These are phyloP conservation scores for Geotrichum reessii DNA, from an alignment of 1,139 yeast species.

Conservation along the genomic window DNA sequence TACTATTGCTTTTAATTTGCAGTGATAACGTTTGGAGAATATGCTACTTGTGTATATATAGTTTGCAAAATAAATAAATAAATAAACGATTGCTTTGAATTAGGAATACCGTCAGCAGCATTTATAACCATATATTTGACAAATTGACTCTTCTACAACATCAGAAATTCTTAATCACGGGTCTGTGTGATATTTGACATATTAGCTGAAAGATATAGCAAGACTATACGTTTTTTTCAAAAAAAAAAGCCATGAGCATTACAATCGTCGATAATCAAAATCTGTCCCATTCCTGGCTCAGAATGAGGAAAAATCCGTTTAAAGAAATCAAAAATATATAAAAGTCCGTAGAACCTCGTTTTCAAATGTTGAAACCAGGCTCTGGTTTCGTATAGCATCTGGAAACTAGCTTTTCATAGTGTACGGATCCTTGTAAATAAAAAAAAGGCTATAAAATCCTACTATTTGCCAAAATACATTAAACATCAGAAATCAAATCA, in stretches of 20 bases:
- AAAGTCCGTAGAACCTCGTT: constrained; percentile 48
- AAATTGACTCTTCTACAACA: too few relatives aligned
- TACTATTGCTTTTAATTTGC: too few relatives aligned
- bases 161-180: background rate
- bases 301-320: constrained; percentile 52
- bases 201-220: constrained; percentile 43
- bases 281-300: constrained; percentile 48
- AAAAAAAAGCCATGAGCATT: constrained; percentile 41
- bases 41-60: too few relatives aligned
- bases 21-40: too few relatives aligned
- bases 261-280: constrained; percentile 42
- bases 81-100: too few relatives aligned
- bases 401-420: constrained; percentile 6
- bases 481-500: background rate
- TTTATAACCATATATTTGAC: too few relatives aligned
- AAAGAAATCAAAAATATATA: constrained; percentile 49
- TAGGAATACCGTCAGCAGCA: too few relatives aligned
- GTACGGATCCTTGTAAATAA: constrained; percentile 2
- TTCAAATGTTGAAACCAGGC: constrained; percentile 42
- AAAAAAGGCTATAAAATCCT: background rate
- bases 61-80: too few relatives aligned
- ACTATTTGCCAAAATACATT: background rate
- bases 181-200: background rate
- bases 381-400: constrained; percentile 40
- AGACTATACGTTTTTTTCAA: constrained; percentile 27